Evolutionary conservation across 176 grass and related monocot genomes (phyloP).

Genomic region (Thinopyrum elongatum): DNA sequence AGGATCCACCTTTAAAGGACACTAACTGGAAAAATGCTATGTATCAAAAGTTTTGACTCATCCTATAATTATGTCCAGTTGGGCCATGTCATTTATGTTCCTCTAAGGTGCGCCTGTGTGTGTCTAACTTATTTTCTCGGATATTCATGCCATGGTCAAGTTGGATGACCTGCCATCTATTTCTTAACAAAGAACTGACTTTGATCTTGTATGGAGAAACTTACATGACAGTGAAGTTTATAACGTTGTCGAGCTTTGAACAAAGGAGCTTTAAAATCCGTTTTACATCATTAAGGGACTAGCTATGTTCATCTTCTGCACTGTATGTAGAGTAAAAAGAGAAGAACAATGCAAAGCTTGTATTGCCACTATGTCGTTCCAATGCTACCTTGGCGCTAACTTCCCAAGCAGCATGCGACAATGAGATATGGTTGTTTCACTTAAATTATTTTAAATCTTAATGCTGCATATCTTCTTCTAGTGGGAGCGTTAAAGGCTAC

Average conservation of each 20-base stretch:
- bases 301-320: background rate
- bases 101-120: background rate
- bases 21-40: background rate
- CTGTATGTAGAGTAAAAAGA: background rate
- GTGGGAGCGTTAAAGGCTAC: background rate
- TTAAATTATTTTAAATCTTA: slow-evolving; percentile 10
- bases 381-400: background rate
- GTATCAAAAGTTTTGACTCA: background rate
- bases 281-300: background rate
- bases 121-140: background rate
- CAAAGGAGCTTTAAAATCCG: background rate
- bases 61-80: background rate
- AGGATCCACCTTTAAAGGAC: background rate
- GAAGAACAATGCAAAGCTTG: background rate
- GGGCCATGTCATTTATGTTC: background rate
- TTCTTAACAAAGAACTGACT: slow-evolving; percentile 1
- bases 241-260: background rate
- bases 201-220: background rate
- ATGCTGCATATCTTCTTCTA: background rate
- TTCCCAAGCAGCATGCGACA: background rate
- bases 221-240: background rate
- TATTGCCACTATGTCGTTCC: background rate
- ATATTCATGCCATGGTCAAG: background rate
- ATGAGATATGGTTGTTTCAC: background rate
- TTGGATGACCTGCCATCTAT: background rate